Percentiles rank a stretch among this genome's conserved stretches.
These are phyloP conservation scores for Colletotrichum eleusines DNA, from an alignment of 2,329 filamentous ascomycete genomes.

Conservation along the genomic window DNA sequence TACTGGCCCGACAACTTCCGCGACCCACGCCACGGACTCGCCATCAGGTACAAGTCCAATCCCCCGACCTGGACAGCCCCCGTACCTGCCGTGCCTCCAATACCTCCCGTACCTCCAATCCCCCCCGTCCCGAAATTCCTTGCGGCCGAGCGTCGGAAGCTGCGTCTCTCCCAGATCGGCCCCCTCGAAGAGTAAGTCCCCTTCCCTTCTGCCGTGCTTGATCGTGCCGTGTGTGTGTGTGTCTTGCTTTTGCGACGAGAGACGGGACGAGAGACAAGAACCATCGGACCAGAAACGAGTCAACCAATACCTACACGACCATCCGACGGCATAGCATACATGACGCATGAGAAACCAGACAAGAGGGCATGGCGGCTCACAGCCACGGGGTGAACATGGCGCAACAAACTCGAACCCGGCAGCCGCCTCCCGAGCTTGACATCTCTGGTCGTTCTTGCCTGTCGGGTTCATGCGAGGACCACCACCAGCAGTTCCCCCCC, in stretches of 20 bases:
- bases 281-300: too few relatives aligned
- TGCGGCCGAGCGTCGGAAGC: background rate
- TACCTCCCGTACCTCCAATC: background rate
- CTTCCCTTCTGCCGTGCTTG: background rate
- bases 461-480: background rate
- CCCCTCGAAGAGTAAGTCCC: slow-evolving; percentile 18
- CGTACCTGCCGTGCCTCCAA: too few relatives aligned
- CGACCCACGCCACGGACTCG: slow-evolving; percentile 27
- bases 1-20: slow-evolving; percentile 36
- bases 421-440: background rate
- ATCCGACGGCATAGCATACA: background rate
- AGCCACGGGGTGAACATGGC: background rate
- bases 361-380: background rate
- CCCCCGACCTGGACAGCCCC: slow-evolving; percentile 9
- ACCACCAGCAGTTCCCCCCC: background rate
- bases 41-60: slow-evolving; percentile 11
- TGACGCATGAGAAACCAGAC: too few relatives aligned
- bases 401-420: background rate
- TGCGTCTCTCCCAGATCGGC: background rate
- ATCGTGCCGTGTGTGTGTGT: background rate
- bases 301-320: too few relatives aligned
- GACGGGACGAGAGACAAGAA: background rate
- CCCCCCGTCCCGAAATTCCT: background rate
- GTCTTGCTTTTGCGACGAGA: too few relatives aligned
- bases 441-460: slow-evolving; percentile 2